Evolutionary conservation across 441 rosid genomes (phyloP).

Genomic region (Bocquillonia castaneifolia): DNA sequence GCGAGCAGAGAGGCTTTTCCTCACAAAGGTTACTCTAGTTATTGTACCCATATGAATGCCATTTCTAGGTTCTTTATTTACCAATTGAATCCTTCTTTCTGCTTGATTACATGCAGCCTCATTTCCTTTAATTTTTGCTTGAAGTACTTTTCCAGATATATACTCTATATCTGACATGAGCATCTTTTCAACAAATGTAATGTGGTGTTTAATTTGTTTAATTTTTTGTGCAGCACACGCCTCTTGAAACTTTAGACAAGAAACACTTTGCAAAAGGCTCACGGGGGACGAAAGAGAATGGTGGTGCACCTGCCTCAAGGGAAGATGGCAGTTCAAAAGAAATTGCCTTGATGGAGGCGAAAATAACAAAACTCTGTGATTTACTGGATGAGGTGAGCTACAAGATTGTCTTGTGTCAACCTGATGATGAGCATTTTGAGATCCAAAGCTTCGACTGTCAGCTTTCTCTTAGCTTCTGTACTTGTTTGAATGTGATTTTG

Average conservation of each 20-base stretch:
- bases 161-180: not conserved
- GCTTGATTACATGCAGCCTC: not conserved
- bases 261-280: slow-evolving; percentile 79
- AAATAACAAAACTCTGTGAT: slow-evolving; percentile 60
- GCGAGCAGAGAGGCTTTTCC: slow-evolving; percentile 95
- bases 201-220: slow-evolving; percentile 8
- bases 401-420: slow-evolving; percentile 10
- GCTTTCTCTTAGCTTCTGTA: not conserved
- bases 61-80: not conserved
- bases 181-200: not conserved
- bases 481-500: slow-evolving; percentile 1
- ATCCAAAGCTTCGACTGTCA: not conserved
- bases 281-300: slow-evolving; percentile 49
- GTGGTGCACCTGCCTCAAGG: slow-evolving; percentile 36
- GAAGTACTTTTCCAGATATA: not conserved
- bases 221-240: slow-evolving; percentile 50
- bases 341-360: slow-evolving; percentile 73
- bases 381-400: slow-evolving; percentile 68
- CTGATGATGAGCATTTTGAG: not conserved
- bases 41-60: not conserved
- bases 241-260: slow-evolving; percentile 79
- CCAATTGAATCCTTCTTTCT: not conserved
- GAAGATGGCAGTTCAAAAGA: slow-evolving; percentile 53
- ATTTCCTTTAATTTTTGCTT: slow-evolving; percentile 8
- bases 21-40: slow-evolving; percentile 59